Evolutionary conservation across 2,329 filamentous ascomycete species (phyloP), one percentile per base, ranked within the genome.

Genomic region (Fusarium foetens): DNA sequence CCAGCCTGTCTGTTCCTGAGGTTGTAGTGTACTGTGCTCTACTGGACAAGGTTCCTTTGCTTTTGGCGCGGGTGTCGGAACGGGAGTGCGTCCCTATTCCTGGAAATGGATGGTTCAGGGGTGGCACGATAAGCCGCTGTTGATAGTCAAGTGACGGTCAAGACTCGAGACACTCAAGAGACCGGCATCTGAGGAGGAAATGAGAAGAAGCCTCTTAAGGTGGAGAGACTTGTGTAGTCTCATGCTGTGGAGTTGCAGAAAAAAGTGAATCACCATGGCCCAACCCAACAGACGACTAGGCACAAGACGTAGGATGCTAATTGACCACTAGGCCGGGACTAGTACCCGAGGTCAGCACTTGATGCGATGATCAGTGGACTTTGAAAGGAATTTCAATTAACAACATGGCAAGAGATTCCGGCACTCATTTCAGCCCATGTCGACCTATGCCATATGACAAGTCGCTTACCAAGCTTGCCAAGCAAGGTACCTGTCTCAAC

Each of bases 1-100:
- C 55, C 25, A 38, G 58, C 58, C 46, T 58, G 49, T 49, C 58
- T 33, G 25, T 42, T 41, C 41, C 64, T 64, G 63, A 74, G 70
- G 62, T 58, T 60, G 55, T 52, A 33, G 45, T 55, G 58, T 59
- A 33, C 49, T 55, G 53, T 62, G 31, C 43, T 42, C 33, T 46
- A 58, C 42, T 63, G 52, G 58, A 63, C 69, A 57, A 69, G 35
- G 57, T 43, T 66, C 43, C 39, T 58, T 63, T 70, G 51, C 72
- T 72, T 63, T 70, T 72, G 66, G 63, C 66, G 71, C 55, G 65
- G 62, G 55, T 63, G 54, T 63, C 64, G 71, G 71, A 67, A 68
- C 66, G 57, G 63, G 67, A 63, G 46, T 23, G 31, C 31, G 38
- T 53, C 46, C 67, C 33, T 69, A 63, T 65, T 65, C 54, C 58